Base-by-base conservation (phyloP, 768 basidiomycete species). In the Lactifluus pinguis region DNA sequence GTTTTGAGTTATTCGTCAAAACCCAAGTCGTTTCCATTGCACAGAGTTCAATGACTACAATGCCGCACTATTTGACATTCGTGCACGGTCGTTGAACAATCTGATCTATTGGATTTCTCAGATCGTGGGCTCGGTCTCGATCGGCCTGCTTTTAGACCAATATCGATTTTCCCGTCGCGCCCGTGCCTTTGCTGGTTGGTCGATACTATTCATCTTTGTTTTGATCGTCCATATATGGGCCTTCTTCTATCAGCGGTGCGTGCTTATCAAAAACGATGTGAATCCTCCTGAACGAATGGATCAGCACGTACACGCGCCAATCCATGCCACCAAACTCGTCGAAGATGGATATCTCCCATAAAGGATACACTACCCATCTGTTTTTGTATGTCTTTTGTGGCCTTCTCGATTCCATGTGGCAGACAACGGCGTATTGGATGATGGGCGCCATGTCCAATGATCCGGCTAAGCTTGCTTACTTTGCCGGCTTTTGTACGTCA, bases 381-480 rank as follows among this genome's bases (percentile, higher is more conserved):
- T 79, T 79, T 72, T 72, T 92, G 6, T 90, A 84, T 72, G 80
- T 88, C 64, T 81, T 84, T 72, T 87, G 83, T 63, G 87, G 89
- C 30, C 68, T 92, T 11, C 77, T 90, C 61, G 91, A 92, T 64
- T 77, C 89, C 1, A 85, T 89, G 82, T 92, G 89, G 87, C 91
- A 92, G 70, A 90, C 87, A 1, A 83, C 83, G 0, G 83, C 84
- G 6, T 89, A 90, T 70, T 89, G 87, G 87, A 75, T 88, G 66
- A 85, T 89, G 81, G 89, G 89, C 44, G 85, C 87, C 13, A 88
- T 93, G 85, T 88, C 87, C 21, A 91, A 92, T 65, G 84, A 91
- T 70, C 83, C 87, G 8, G 81, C 79, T 1, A 89, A 89, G 69
- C 81, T 92, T 21, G 89, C 89, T 0, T 80, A 89, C 69, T 86